These are phyloP conservation scores for Durotheca rogersii DNA, from an alignment of 495 filamentous ascomycete genomes.

Conservation along the genomic window DNA sequence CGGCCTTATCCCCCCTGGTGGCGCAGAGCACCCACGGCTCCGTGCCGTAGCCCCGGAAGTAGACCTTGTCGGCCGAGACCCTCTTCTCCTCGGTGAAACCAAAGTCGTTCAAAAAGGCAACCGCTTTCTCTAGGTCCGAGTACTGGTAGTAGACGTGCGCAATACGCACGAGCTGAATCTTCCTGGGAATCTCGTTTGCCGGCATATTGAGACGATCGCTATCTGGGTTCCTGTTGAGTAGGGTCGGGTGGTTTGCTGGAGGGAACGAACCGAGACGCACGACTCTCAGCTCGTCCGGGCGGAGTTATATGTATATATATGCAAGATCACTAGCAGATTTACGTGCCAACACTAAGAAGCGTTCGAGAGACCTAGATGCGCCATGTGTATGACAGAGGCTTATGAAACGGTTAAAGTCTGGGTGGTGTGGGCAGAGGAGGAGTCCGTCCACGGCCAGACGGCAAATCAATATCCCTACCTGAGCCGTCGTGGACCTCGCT, in stretches of 20 bases:
- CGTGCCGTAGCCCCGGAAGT: slow-evolving; percentile 60
- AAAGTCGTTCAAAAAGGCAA: slow-evolving; percentile 57
- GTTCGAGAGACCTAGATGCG: slow-evolving; percentile 4
- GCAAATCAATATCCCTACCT: slow-evolving; percentile 26
- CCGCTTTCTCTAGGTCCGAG: slow-evolving; percentile 47
- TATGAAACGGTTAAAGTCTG: slow-evolving; percentile 26
- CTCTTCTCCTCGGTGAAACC: slow-evolving; percentile 52
- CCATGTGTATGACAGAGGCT: slow-evolving; percentile 14
- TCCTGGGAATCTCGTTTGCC: slow-evolving; percentile 13
- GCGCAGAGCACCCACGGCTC: slow-evolving; percentile 60
- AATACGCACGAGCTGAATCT: slow-evolving; percentile 56
- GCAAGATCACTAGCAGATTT: slow-evolving; percentile 1
- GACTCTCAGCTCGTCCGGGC: not conserved
- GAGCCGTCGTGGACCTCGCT: no score
- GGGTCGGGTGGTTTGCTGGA: not conserved
- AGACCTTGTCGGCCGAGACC: slow-evolving; percentile 50
- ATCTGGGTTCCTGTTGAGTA: slow-evolving; percentile 2
- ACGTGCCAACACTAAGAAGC: not conserved
- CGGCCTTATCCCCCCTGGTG: slow-evolving; percentile 46
- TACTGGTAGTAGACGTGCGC: slow-evolving; percentile 61
- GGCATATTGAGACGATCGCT: slow-evolving; percentile 24
- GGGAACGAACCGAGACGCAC: not conserved
- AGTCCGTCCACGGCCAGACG: slow-evolving; percentile 23
- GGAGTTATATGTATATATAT: slow-evolving; percentile 2
- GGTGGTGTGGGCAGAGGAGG: slow-evolving; percentile 30